A percentile compares a stretch with the other conserved stretches of the same genome.
phyloP scores from a whole-genome alignment of 1,139 yeast genomes.

The Suhomyces bolitotheri region DNA sequence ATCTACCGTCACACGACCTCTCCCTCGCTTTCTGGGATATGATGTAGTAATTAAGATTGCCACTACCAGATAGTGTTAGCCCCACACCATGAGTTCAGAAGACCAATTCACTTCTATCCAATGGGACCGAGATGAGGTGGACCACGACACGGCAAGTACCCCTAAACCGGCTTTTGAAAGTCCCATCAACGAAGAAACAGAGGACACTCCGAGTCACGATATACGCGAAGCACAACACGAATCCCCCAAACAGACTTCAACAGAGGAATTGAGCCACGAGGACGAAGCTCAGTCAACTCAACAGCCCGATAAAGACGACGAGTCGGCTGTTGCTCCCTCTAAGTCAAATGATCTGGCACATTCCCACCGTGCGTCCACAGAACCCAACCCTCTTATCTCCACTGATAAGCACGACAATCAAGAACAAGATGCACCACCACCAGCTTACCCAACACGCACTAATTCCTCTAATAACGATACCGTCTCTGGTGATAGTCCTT shows the following conservation, averaged over 20 bases:
- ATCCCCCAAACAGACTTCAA: neutral
- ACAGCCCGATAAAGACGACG: neutral
- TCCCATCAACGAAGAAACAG: constrained; percentile 9
- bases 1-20: too few species aligned
- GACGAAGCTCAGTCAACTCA: neutral
- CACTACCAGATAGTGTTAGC: neutral
- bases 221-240: constrained; percentile 1
- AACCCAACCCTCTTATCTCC: neutral
- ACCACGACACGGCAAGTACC: constrained; percentile 3
- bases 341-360: neutral
- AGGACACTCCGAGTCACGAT: constrained; percentile 5
- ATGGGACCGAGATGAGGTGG: constrained; percentile 53
- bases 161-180: neutral
- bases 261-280: neutral
- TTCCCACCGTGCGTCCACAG: neutral
- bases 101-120: constrained; percentile 60
- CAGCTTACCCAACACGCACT: neutral
- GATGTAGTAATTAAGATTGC: neutral
- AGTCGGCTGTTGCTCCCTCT: neutral
- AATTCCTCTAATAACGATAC: neutral
- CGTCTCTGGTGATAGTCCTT: neutral
- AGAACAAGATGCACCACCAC: neutral
- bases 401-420: neutral
- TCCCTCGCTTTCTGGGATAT: too few species aligned
- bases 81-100: constrained; percentile 31